Base-by-base conservation (phyloP, 192 early-diverging fungal genomes). In the Umbelopsis ramanniana region DNA sequence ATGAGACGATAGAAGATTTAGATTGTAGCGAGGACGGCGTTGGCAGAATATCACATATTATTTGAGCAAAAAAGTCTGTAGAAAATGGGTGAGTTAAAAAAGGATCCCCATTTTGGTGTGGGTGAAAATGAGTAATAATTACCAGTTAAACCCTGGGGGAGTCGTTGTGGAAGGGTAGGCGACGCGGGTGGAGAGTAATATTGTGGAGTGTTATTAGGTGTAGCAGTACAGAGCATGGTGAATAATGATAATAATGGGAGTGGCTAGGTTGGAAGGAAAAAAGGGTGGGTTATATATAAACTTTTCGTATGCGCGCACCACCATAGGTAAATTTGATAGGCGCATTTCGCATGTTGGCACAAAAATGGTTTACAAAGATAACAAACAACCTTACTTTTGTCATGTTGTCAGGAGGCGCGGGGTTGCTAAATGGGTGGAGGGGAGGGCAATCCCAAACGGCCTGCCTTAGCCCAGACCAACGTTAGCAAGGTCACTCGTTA, bases 341-440 rank as follows among this genome's bases (percentile, higher is more conserved):
- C 57, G 57, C 57, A 37, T 63, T 17, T 63, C 33, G 57, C 57
- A 63, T 63, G 57, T 63, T 63, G 15, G 57, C 19, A 29, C 33
- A 19, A 63, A 63, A 63, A 63, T 17, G 33, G 57, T n/a, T 29
- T 43, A 12, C 33, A 63, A 37, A 63, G 57, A 63, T 37, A 63
- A 63, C 57, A 63, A 63, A 63, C 57, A 63, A n/a, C 57, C 57
- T 63, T 63, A 35, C 57, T 63, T 37, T 37, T 63, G 57, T 63
- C 57, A 63, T 63, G 57, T 63, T 63, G 57, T 35, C 57, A 63
- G 57, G 57, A 63, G 57, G 33, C 33, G 53, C 40, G 40, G 40
- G 11, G 40, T 6, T 43, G 8, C 40, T 43, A 11, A 11, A 43
- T 43, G 40, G 40, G 40, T 43, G 40, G 11, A 43, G 40, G 6